Base-by-base conservation (phyloP, 176 grass and related monocot genomes). In the Rhynchospora tenuis region DNA sequence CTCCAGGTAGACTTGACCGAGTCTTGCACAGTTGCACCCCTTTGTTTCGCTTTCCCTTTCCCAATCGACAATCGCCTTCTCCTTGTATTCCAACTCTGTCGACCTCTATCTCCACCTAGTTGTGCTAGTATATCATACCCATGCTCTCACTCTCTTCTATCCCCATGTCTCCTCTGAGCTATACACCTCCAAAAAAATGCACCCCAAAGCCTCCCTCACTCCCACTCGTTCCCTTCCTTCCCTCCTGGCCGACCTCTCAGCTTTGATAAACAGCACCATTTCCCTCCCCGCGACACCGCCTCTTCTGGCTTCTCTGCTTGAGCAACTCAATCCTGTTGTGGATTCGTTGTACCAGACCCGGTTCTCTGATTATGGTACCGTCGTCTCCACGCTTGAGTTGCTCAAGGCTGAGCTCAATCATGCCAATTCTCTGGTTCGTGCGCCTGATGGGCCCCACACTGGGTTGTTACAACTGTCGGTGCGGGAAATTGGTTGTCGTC, bases 1-100 rank as follows among this genome's bases (percentile, higher is more conserved):
- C 20, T 56, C 75, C 79, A 90, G 85, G 83, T 28, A 33, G 91
- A 86, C 91, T 90, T 93, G 91, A 90, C 88, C 69, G 12, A 55
- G 71, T 74, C 71, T 27, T 27, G 64, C 81, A 17, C 82, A 52
- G 46, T 27, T 27, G 64, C 81, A 17, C 82, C 54, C n/a, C 51
- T 38, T 4, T 4, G 2, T 38, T 38, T 38, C 33, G 33, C 1
- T 1, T 57, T 59, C 22, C 20, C 24, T 59, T 67, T 67, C 0
- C 16, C 7, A 57, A 57, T 63, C 12, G 23, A 9, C 0, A 9
- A 27, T 8, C 11, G 57, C 12, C 68, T 12, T 13, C 80, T 58
- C 6, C 60, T 71, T 17, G 60, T 64, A 19, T 14, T 6, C 81
- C 31, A 57, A 44, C 9, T 52, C 9, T 50, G 20, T 6, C 9